Base-by-base conservation (phyloP, 2,329 filamentous ascomycete species). In the Penicillium sp. region DNA sequence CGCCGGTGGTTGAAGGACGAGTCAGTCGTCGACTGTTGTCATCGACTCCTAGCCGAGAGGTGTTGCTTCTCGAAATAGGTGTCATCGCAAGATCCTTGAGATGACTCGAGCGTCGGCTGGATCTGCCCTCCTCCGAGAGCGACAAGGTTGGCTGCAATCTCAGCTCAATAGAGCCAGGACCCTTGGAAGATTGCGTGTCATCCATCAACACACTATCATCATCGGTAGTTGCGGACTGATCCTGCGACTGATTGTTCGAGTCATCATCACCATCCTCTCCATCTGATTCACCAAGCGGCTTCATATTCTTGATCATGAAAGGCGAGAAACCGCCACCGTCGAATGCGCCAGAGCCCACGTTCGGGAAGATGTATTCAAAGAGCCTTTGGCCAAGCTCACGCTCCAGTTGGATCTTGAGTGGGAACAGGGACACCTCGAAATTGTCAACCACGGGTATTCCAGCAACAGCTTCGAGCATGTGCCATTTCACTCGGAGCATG, bases 301-400 rank as follows among this genome's bases (percentile, higher is more conserved):
- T 76, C 52, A 81, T 73, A 31, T 75, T 71, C 65, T 70, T 69
- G 63, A 77, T 72, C 66, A 75, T 70, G 49, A 77, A 73, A 26
- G 76, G 75, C 13, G 75, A 77, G 54, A 77, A 76, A 3, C 70
- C 69, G 14, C 72, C 70, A 42, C 65, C 68, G 49, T 76, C 75
- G 43, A 74, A 75, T 1, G 69, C 73, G 52, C 70, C 64, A 67
- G 78, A 69, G 66, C 84, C 84, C 57, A 87, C 81, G 9, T 86
- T 88, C 0, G 93, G 94, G 74, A 98, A 98, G 58, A 98, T 89
- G 69, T 98, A 98, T 70, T 96, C 90, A 57, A 98, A 95, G 1
- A 98, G 75, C 57, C 86, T 89, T 71, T 94, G 91, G 36, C 90
- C 91, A 40, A 95, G 84, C 59, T 97, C 90, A 28, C 84, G 85